Evolutionary conservation across 768 basidiomycete species (phyloP).

Genomic region (Auricularia sp.): DNA sequence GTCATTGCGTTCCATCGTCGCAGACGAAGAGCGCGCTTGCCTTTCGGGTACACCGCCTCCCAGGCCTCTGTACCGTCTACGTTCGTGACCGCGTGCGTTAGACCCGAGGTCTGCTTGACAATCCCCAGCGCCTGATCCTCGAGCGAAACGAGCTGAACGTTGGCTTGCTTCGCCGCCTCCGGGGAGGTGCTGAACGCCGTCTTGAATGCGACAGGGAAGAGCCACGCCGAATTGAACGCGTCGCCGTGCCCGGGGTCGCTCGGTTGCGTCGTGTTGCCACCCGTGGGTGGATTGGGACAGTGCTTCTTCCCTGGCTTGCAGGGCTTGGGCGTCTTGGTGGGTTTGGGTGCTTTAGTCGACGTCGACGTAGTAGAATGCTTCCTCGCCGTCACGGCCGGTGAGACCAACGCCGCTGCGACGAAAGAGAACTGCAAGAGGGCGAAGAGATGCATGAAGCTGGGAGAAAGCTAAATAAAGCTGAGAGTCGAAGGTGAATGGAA

Average conservation of each 20-base stretch:
- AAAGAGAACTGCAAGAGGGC: not conserved
- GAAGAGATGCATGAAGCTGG: not conserved
- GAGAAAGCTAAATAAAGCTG: not conserved
- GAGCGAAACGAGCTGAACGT: constrained; percentile 24
- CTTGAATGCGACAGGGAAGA: constrained; percentile 31
- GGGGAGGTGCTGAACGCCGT: constrained; percentile 39
- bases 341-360: not conserved
- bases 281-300: not conserved
- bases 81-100: constrained; percentile 24
- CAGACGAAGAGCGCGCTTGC: constrained; percentile 12
- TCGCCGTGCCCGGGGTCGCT: no score
- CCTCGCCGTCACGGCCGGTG: not conserved
- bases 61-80: constrained; percentile 39
- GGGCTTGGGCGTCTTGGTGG: not conserved
- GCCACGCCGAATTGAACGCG: constrained; percentile 3
- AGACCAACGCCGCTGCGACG: not conserved
- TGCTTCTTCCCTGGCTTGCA: not conserved
- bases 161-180: constrained; percentile 12
- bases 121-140: constrained; percentile 36
- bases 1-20: not conserved
- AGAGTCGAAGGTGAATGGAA: not conserved
- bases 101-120: constrained; percentile 25
- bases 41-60: constrained; percentile 45
- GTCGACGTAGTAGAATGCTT: not conserved
- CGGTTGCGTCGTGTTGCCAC: not conserved